Evolutionary conservation across 2,329 filamentous ascomycete genomes (phyloP).

Genomic region (Stemphylium lycopersici): DNA sequence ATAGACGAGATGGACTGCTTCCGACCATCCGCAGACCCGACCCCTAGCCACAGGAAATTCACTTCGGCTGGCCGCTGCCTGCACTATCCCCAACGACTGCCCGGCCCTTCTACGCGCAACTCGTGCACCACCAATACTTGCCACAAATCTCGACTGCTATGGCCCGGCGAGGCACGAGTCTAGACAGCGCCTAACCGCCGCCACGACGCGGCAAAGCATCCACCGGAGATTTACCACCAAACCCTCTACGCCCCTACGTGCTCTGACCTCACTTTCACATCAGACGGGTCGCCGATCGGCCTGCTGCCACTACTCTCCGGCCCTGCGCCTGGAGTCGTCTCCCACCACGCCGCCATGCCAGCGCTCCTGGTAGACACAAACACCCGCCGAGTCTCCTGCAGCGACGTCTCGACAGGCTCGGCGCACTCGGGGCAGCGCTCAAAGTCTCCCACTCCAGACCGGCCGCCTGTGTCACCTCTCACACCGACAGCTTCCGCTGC

Average conservation of each 20-base stretch:
- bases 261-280: constrained; percentile 13
- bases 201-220: constrained; percentile 17
- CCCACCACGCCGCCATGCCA: constrained; percentile 44
- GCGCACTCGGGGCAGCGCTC: constrained; percentile 32
- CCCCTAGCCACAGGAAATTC: constrained; percentile 11
- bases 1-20: constrained; percentile 11
- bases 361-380: constrained; percentile 44
- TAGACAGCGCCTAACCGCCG: constrained; percentile 17
- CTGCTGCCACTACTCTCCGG: constrained; percentile 23
- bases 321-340: constrained; percentile 25
- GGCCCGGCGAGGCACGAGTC: constrained; percentile 12
- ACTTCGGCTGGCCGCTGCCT: constrained; percentile 3
- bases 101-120: constrained; percentile 2
- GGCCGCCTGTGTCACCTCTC: constrained; percentile 50
- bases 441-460: constrained; percentile 41
- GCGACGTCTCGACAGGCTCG: constrained; percentile 31
- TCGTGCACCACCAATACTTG: constrained; percentile 6
- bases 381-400: constrained; percentile 32
- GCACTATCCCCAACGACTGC: constrained; percentile 4
- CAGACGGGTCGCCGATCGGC: constrained; percentile 14
- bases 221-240: constrained; percentile 14
- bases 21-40: constrained; percentile 1
- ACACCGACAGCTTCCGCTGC: constrained; percentile 46
- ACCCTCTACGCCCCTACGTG: constrained; percentile 13
- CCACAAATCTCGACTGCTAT: constrained; percentile 17